phyloP scores from a whole-genome alignment of 352 stramenopile species.

The Aphanomyces stellatus region DNA sequence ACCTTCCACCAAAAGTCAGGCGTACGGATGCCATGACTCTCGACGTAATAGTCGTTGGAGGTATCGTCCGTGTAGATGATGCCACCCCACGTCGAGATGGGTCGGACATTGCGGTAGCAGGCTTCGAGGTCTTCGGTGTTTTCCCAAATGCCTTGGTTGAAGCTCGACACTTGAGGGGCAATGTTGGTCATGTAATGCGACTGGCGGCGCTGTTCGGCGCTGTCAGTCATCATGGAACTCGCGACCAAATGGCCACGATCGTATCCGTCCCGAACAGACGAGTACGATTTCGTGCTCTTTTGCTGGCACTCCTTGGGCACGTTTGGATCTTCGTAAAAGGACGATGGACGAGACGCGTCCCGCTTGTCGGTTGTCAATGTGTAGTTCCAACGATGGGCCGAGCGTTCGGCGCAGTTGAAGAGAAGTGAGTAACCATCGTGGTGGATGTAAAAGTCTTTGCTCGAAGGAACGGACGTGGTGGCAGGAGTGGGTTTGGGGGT shows the following conservation, averaged over 20 bases:
- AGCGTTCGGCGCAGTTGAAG: background rate
- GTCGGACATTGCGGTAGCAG: conserved; percentile 9
- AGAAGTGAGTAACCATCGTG: background rate
- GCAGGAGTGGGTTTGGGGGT: background rate
- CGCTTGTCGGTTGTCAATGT: conserved; percentile 7
- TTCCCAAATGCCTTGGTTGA: conserved; percentile 15
- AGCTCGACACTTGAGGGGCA: conserved; percentile 1
- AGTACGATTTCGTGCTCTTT: background rate
- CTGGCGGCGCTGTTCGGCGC: background rate
- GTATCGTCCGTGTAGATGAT: conserved; percentile 8
- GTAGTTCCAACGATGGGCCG: background rate
- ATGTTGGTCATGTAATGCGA: conserved; percentile 20
- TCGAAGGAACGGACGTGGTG: background rate
- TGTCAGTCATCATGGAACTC: background rate
- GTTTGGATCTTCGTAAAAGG: conserved; percentile 2
- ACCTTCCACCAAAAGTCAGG: conserved; percentile 18
- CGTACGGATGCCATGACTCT: background rate
- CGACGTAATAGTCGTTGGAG: background rate
- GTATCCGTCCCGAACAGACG: background rate
- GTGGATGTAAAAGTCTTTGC: background rate
- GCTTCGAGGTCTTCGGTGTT: conserved; percentile 14
- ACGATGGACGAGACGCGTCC: background rate
- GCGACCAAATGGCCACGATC: conserved; percentile 14
- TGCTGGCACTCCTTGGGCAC: background rate
- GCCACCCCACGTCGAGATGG: conserved; percentile 1